Conservation (phyloP, 305 asterid genomes). For the Fraxinus velutina region DNA sequence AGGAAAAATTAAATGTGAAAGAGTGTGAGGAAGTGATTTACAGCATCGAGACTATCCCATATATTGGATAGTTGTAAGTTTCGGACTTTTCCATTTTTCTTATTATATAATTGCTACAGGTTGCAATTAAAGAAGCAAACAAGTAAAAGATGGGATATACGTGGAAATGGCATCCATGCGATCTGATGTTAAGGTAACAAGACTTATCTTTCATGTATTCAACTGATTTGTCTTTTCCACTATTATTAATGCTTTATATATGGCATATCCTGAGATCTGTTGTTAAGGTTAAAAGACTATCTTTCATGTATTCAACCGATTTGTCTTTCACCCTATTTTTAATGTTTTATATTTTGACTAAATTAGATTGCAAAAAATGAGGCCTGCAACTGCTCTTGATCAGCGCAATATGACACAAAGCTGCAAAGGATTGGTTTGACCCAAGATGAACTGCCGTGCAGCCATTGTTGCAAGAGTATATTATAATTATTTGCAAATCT, state of each 20-base stretch:
- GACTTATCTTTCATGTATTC: slow-evolving; percentile 14
- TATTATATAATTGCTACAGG: slow-evolving; percentile 33
- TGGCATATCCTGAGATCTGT: not conserved
- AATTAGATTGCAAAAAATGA: slow-evolving; percentile 64
- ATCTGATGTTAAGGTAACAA: slow-evolving; percentile 59
- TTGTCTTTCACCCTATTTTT: not conserved
- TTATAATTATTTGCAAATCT: not conserved
- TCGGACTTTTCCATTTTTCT: slow-evolving; percentile 10
- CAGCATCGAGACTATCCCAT: slow-evolving; percentile 11
- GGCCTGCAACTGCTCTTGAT: slow-evolving; percentile 49
- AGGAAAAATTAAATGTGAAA: not conserved
- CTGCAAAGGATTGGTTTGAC: slow-evolving; percentile 79
- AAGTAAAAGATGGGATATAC: slow-evolving; percentile 60
- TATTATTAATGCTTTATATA: slow-evolving; percentile 24
- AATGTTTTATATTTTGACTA: slow-evolving; percentile 14
- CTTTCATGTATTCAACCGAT: not conserved
- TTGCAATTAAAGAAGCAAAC: slow-evolving; percentile 84
- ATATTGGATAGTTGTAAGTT: not conserved
- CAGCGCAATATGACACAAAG: slow-evolving; percentile 62
- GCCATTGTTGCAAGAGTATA: slow-evolving; percentile 20
- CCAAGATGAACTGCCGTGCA: slow-evolving; percentile 75
- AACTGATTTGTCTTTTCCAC: slow-evolving; percentile 21
- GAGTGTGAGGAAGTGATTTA: not conserved
- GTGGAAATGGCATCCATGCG: slow-evolving; percentile 56
- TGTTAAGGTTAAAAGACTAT: not conserved